Base-by-base conservation (phyloP, 306 rosid species). In the Vachellia pachyceras region DNA sequence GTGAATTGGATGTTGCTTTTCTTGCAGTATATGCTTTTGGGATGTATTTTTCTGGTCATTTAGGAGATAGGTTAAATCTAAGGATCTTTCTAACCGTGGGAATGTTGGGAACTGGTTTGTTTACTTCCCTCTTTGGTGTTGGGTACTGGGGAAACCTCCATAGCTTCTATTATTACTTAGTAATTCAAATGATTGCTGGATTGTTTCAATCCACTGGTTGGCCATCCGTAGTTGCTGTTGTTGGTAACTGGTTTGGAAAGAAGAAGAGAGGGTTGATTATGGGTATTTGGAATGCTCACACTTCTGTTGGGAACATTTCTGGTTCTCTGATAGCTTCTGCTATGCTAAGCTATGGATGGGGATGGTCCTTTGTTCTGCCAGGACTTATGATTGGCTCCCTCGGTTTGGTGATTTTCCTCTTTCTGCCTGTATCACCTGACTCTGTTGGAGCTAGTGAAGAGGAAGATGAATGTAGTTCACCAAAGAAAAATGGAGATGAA, bases 271-370 rank as follows among this genome's bases (percentile, higher is more conserved):
- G 99, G 37, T 75, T 96, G 69, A 96, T 96, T 76, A 93, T 96
- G 99, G 99, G 99, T 20, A 91, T 94, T 70, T 96, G 99, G 99
- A 96, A 96, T 92, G 98, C 99, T 54, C 99, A 94, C 75, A 96
- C 99, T 71, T 96, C 99, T 20, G 35, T 96, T 73, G 98, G 99
- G 77, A 96, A 96, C 82, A 96, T 96, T 82, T 72, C 94, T 1
- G 99, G 99, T 70, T 96, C 99, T 58, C 74, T 96, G 84, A 77
- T 93, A 68, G 99, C 94, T 72, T 96, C 99, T 29, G 94, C 97
- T 63, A 46, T 96, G 81, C 79, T 96, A 92, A 68, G 77, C 80
- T 87, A 92, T 76, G 99, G 99, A 72, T 96, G 99, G 99, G 99
- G 98, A 36, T 96, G 99, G 98, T 96, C 99, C 58, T 89, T 96